Percentiles rank a stretch among this genome's conserved stretches.
phyloP scores from a whole-genome alignment of 768 basidiomycete species.

The Auricularia sp. region DNA sequence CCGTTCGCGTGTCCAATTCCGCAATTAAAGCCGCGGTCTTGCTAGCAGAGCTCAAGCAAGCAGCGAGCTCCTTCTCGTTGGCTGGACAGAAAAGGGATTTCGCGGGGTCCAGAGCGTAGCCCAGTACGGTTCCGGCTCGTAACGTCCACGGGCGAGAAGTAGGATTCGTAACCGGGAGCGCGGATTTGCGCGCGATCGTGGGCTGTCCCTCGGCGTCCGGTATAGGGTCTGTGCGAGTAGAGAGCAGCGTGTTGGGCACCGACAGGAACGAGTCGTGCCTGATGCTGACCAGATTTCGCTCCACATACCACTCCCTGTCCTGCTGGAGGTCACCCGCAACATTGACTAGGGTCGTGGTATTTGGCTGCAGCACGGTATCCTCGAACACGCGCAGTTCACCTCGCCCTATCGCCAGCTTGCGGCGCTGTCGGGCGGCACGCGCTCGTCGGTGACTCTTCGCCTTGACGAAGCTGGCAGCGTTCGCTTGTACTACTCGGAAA shows the following conservation, averaged over 20 bases:
- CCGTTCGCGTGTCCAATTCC: too few species aligned
- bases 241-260: neutral
- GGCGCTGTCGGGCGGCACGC: neutral
- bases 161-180: constrained; percentile 8
- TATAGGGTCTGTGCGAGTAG: neutral
- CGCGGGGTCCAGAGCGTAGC: too few species aligned
- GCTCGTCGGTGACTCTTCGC: neutral
- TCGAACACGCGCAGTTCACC: neutral
- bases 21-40: too few species aligned
- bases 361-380: constrained; percentile 1
- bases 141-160: neutral
- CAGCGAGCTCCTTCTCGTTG: too few species aligned
- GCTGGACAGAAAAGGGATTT: too few species aligned
- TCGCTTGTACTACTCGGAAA: neutral
- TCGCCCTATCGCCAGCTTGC: neutral
- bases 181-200: neutral
- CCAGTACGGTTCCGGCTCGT: too few species aligned
- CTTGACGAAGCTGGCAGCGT: neutral
- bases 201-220: constrained; percentile 1
- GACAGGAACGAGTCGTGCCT: neutral
- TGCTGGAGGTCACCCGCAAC: neutral
- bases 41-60: too few species aligned
- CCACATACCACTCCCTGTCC: neutral
- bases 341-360: neutral
- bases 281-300: neutral